These are phyloP conservation scores for Penicillium turbatum DNA, from an alignment of 495 filamentous ascomycete genomes.

Conservation along the genomic window DNA sequence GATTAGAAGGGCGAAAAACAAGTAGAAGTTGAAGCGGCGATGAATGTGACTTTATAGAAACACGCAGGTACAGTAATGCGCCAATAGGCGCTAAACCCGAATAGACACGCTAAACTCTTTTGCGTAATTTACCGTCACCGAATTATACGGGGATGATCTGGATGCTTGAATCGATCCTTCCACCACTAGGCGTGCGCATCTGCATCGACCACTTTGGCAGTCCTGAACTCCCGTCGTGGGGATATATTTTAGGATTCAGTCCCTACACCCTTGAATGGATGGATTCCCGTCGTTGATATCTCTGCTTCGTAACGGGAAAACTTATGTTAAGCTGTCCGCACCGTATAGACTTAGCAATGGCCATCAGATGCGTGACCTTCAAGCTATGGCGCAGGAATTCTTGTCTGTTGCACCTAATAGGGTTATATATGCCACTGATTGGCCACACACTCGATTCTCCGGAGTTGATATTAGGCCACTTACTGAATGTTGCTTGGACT, in stretches of 20 bases:
- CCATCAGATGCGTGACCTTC: constrained; percentile 30
- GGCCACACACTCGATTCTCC: constrained; percentile 50
- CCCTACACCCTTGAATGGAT: constrained; percentile 38
- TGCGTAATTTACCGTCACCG: too few relatives aligned
- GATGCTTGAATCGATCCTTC: constrained; percentile 39
- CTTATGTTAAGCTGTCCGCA: constrained; percentile 49
- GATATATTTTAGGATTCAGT: constrained; percentile 19
- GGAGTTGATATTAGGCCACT: constrained; percentile 43
- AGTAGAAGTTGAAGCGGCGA: too few relatives aligned
- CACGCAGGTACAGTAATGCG: too few relatives aligned
- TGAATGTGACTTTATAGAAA: too few relatives aligned
- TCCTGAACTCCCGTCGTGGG: constrained; percentile 27
- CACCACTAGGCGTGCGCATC: constrained; percentile 40
- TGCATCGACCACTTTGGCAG: constrained; percentile 51
- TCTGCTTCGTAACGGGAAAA: constrained; percentile 34
- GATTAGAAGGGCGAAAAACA: too few relatives aligned
- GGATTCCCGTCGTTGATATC: constrained; percentile 42
- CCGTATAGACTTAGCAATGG: constrained; percentile 47
- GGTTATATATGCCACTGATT: constrained; percentile 50
- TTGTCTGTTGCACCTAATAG: constrained; percentile 32
- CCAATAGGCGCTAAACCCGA: too few relatives aligned
- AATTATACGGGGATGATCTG: too few relatives aligned
- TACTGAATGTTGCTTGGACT: constrained; percentile 38
- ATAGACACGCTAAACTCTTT: too few relatives aligned
- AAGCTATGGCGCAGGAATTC: constrained; percentile 37